A percentile compares a stretch with the other conserved stretches of the same genome.
phyloP scores from a whole-genome alignment of 805 yeast genomes.

The Metschnikowia matae region DNA sequence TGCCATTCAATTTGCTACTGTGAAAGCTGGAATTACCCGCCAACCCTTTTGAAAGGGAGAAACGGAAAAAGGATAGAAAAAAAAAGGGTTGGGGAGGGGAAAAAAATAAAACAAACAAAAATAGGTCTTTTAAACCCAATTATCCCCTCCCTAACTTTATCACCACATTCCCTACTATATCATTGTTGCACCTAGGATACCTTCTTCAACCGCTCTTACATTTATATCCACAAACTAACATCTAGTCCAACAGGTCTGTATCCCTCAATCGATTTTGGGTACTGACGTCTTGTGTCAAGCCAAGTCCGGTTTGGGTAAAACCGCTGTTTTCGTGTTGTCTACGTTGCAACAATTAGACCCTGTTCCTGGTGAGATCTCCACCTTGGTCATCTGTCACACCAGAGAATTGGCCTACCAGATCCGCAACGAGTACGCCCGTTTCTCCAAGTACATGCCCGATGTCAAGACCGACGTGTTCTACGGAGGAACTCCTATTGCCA shows the following conservation, averaged over 20 bases:
- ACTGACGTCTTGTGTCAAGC: slow-evolving; percentile 98
- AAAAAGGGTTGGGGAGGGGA: too few species aligned
- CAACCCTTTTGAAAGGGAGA: too few species aligned
- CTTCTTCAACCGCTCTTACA: not conserved
- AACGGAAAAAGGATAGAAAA: too few species aligned
- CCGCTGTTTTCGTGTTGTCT: slow-evolving; percentile 94
- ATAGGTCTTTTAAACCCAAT: too few species aligned
- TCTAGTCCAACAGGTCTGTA: slow-evolving; percentile 93
- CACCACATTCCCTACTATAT: too few species aligned
- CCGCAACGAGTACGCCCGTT: slow-evolving; percentile 94
- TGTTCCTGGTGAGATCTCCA: slow-evolving; percentile 92
- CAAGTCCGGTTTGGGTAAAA: slow-evolving; percentile 98
- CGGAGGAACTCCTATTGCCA: slow-evolving; percentile 87
- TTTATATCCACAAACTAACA: slow-evolving; percentile 20
- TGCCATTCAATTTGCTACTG: too few species aligned
- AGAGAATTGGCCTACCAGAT: slow-evolving; percentile 98
- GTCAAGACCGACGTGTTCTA: slow-evolving; percentile 94
- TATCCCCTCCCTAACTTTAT: too few species aligned
- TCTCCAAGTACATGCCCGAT: slow-evolving; percentile 97
- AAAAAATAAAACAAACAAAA: too few species aligned
- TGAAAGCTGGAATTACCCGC: too few species aligned
- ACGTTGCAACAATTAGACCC: slow-evolving; percentile 97
- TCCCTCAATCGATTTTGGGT: slow-evolving; percentile 96
- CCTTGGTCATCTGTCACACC: slow-evolving; percentile 94
- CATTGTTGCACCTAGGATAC: not conserved